Evolutionary conservation across 306 rosid species (phyloP).

Genomic region (Rosa persica): DNA sequence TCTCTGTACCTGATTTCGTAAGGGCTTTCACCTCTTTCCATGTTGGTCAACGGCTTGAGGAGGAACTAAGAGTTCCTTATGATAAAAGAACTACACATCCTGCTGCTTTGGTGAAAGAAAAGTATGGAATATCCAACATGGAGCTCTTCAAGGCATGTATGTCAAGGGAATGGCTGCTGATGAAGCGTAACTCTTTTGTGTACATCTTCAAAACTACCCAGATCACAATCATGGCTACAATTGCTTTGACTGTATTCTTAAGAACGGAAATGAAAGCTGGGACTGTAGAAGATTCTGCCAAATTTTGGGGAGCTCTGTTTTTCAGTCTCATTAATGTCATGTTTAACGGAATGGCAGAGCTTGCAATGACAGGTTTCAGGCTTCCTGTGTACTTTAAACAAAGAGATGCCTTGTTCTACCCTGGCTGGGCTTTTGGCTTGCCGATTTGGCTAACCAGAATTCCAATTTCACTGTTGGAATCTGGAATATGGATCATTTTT

Average conservation of each 20-base stretch:
- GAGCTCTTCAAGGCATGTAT: slow-evolving; percentile 62
- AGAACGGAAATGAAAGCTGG: slow-evolving; percentile 50
- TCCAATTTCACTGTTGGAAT: slow-evolving; percentile 40
- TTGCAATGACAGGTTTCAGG: slow-evolving; percentile 35
- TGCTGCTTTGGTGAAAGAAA: slow-evolving; percentile 59
- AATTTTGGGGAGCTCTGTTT: slow-evolving; percentile 60
- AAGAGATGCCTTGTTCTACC: slow-evolving; percentile 39
- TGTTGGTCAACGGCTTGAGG: slow-evolving; percentile 45
- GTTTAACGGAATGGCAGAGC: slow-evolving; percentile 46
- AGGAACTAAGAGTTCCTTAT: slow-evolving; percentile 42
- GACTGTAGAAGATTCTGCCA: slow-evolving; percentile 15
- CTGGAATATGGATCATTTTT: slow-evolving; percentile 29
- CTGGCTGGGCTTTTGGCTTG: slow-evolving; percentile 43
- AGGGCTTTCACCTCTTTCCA: slow-evolving; percentile 50
- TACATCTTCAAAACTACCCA: slow-evolving; percentile 68
- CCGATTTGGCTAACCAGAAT: slow-evolving; percentile 37
- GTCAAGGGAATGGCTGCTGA: slow-evolving; percentile 63
- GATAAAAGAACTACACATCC: slow-evolving; percentile 55
- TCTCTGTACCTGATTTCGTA: slow-evolving; percentile 54
- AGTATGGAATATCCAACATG: slow-evolving; percentile 47
- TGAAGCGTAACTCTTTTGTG: slow-evolving; percentile 68
- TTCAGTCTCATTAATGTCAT: slow-evolving; percentile 52
- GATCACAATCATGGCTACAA: slow-evolving; percentile 45
- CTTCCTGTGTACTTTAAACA: slow-evolving; percentile 49
- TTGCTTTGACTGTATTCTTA: slow-evolving; percentile 55